Base-by-base conservation (phyloP, 2,329 filamentous ascomycete species). In the Aspergillus fumigatiaffinis region DNA sequence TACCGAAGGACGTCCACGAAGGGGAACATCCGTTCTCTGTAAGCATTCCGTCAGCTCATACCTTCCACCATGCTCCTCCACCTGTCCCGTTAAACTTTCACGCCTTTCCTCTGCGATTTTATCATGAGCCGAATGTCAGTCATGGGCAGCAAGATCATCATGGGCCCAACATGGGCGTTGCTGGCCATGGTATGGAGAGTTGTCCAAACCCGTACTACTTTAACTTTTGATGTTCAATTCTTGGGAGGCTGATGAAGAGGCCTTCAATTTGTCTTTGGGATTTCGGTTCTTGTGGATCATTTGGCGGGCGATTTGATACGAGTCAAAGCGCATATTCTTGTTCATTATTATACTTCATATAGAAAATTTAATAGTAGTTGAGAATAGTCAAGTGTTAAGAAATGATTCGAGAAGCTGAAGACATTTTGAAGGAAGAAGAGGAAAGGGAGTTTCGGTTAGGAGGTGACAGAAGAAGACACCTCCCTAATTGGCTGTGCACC, bases 151-250 rank as follows among this genome's bases (percentile, higher is more conserved):
- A 38, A 25, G 58, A 53, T 12, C 48, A 46, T 12, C 51, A 57
- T 20, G 49, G 61, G 25, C 52, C 66, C 49, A 32, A 59, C 26
- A 56, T 58, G 8, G 55, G 60, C 10, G 54, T 64, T 4, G 54
- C 62, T 2, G 64, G 62, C 5, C 14, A 59, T 2, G 60, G 58
- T 7, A 54, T 68, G 32, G 60, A 61, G 8, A 54, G 54, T 2
- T 68, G 60, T 47, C 51, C 57, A 7, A 61, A 66, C 21, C 69
- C 68, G 4, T 71, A 69, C 46, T 70, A 69, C 55, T 71, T 68
- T 53, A 60, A 63, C 21, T 68, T 65, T 50, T 69, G 52, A 64
- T 44, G 21, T 53, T 50, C 38, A 38, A 62, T 64, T 50, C 25
- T 54, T 52, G 51, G 23, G 14, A 7, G 14, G 14, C 12, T 38